phyloP scores from a whole-genome alignment of 1,284 basidiomycete species.

The Porodaedalea pini region DNA sequence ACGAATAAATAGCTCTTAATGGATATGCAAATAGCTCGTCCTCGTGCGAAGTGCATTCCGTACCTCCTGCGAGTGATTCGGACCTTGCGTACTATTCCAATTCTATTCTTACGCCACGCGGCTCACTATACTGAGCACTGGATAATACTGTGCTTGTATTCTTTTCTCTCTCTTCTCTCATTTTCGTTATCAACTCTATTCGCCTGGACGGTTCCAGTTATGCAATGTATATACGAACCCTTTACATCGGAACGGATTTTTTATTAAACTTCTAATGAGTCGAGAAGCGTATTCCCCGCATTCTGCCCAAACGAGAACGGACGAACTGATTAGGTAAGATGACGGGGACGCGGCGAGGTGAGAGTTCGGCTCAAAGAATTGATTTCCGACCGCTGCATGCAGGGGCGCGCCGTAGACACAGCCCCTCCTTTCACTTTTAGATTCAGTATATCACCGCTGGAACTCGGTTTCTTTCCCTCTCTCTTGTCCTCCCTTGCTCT shows the following conservation, averaged over 20 bases:
- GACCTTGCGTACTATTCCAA: background rate
- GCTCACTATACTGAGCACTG: background rate
- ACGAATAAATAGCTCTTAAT: slow-evolving; percentile 16
- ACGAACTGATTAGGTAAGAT: background rate
- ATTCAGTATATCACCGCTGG: background rate
- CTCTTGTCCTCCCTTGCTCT: background rate
- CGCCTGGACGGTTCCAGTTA: background rate
- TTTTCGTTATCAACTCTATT: too few relatives aligned
- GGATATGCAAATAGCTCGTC: too few relatives aligned
- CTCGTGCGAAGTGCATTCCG: background rate
- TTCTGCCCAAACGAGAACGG: background rate
- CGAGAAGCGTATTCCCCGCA: background rate
- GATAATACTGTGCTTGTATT: background rate
- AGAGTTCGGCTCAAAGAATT: background rate
- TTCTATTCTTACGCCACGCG: background rate
- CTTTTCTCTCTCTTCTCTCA: background rate
- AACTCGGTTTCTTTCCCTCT: background rate
- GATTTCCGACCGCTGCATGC: background rate
- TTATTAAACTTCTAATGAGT: background rate
- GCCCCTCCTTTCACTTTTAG: slow-evolving; percentile 1
- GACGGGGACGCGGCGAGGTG: background rate
- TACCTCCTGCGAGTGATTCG: background rate
- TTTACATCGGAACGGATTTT: background rate
- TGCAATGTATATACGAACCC: background rate
- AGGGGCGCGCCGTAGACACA: background rate